Percentiles rank a stretch among this genome's conserved stretches.
phyloP scores from a whole-genome alignment of 148 eudicot species.

The Chenopodium quinoa region DNA sequence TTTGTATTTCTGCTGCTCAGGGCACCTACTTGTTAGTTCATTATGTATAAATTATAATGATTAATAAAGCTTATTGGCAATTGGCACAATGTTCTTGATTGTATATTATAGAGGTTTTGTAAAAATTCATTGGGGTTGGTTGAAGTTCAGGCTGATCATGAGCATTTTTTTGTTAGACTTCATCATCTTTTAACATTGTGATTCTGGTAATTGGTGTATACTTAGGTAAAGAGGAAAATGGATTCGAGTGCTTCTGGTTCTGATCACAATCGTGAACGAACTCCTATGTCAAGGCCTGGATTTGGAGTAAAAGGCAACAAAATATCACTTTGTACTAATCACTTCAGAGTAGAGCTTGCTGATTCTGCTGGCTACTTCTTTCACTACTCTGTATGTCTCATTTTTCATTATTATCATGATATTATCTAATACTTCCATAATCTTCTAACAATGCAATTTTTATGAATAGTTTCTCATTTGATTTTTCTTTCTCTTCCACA shows the following conservation, averaged over 20 bases:
- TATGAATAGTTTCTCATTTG: not conserved
- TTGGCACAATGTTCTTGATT: not conserved
- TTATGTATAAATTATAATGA: not conserved
- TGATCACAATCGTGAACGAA: not conserved
- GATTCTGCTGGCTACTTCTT: not conserved
- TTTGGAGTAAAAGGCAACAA: not conserved
- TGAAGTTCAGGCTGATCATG: too few relatives aligned
- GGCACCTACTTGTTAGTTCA: not conserved
- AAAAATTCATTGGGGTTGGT: too few relatives aligned
- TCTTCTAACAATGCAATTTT: not conserved
- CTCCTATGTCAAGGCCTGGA: constrained; percentile 6
- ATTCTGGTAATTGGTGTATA: not conserved
- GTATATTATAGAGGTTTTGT: not conserved
- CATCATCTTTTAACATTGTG: not conserved
- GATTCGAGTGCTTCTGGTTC: not conserved
- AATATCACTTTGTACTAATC: not conserved
- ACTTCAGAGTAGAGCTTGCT: not conserved
- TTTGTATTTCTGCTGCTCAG: too few relatives aligned
- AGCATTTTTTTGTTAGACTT: too few relatives aligned
- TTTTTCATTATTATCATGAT: not conserved
- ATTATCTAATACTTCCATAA: not conserved
- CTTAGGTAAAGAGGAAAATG: not conserved
- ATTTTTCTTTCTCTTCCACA: not conserved
- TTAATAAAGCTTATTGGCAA: not conserved
- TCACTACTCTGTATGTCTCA: not conserved